Evolutionary conservation across 1,139 yeast genomes (phyloP), one percentile per base, ranked within the genome.

Genomic region (Scheffersomyces illinoinensis): DNA sequence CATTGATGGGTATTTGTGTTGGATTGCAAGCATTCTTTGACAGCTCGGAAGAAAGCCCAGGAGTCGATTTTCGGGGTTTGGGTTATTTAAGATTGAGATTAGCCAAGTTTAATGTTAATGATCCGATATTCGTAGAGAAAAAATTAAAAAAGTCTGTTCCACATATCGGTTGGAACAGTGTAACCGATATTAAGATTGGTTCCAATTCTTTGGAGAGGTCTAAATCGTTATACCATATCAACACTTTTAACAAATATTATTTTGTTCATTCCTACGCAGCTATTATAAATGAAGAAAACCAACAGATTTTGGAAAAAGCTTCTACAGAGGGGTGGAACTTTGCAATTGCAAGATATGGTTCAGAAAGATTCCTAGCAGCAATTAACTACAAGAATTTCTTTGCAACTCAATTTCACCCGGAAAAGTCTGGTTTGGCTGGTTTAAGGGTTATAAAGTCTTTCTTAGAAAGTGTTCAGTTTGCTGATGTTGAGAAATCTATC

Each of bases 381-480:
- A 73, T 92, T 39, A 76, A 88, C 24, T 88, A 83, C 68, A 90
- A 83, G 60, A 93, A 92, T 63, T 80, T 93, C 21, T 91, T 95
- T 74, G 97, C 98, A 53, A 95, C 98, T 1, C 99, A 95, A 74
- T 95, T 95, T 75, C 99, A 95, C 74, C 99, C 99, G 6, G 99
- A 95, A 72, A 95, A 95, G 74, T 91, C 97, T 2, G 99, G 99
- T 12, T 73, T 79, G 52, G 97, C 97, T 8, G 99, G 99, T 53
- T 77, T 95, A 53, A 84, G 85, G 62, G 87, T 93, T 7, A 82
- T 95, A 59, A 83, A 85, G 61, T 84, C 90, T 43, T 95, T 95
- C 70, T 77, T 95, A 64, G 81, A 81, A 53, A 89, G 87, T 55
- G 72, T 73, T 14, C 78, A 77, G 64, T 61, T 70, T 46, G 66